A percentile compares a stretch with the other conserved stretches of the same genome.
Evolutionary conservation across 2,329 filamentous ascomycete species (phyloP).

Genomic region (Pleoardoris graminearum): DNA sequence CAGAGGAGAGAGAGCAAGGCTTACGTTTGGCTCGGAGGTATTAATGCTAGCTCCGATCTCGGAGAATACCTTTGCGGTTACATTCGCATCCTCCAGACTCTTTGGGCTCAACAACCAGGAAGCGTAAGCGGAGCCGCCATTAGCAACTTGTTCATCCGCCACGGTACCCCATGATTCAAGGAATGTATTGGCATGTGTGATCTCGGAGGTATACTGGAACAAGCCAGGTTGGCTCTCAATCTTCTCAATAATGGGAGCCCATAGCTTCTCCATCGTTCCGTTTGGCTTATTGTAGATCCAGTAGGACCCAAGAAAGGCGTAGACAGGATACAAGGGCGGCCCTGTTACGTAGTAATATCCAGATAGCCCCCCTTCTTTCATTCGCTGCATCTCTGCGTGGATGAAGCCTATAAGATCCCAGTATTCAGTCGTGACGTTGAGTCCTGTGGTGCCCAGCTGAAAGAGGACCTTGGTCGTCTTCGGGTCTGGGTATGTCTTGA

Average conservation of each 20-base stretch:
- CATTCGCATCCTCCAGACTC: slow-evolving; percentile 19
- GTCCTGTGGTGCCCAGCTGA: slow-evolving; percentile 10
- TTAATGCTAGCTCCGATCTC: slow-evolving; percentile 22
- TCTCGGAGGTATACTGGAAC: slow-evolving; percentile 20
- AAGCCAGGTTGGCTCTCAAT: slow-evolving; percentile 10
- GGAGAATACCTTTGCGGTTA: slow-evolving; percentile 18
- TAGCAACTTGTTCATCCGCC: slow-evolving; percentile 29
- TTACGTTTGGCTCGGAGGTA: slow-evolving; percentile 18
- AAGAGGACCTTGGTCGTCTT: slow-evolving; percentile 22
- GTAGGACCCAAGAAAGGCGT: slow-evolving; percentile 25
- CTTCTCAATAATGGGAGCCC: slow-evolving; percentile 22
- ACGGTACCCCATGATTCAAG: slow-evolving; percentile 9
- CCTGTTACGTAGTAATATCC: slow-evolving; percentile 33
- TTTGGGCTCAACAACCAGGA: slow-evolving; percentile 27
- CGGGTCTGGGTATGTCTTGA: slow-evolving; percentile 37
- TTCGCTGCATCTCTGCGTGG: slow-evolving; percentile 25
- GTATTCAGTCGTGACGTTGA: slow-evolving; percentile 17
- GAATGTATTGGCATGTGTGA: slow-evolving; percentile 18
- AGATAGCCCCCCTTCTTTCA: slow-evolving; percentile 34
- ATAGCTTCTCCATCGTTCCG: slow-evolving; percentile 22
- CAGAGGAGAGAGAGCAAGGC: not conserved
- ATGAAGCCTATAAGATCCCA: slow-evolving; percentile 27
- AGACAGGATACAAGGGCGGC: slow-evolving; percentile 17
- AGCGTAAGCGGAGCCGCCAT: slow-evolving; percentile 21
- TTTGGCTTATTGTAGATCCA: slow-evolving; percentile 26